Evolutionary conservation across 371 early-diverging fungal species (phyloP).

Genomic region (Apophysomyces elegans): DNA sequence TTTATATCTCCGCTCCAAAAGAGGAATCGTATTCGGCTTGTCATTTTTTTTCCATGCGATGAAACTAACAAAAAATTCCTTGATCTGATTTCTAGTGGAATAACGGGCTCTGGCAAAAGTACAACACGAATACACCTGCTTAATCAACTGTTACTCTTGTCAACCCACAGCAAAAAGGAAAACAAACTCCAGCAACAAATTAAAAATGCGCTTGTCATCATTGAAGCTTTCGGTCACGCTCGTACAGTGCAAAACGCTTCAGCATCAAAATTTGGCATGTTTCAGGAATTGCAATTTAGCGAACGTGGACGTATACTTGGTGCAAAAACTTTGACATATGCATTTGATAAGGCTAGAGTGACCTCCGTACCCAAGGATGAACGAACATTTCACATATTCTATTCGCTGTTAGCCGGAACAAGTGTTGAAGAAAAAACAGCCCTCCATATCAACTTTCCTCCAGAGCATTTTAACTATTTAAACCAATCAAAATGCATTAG

Average conservation of each 20-base stretch:
- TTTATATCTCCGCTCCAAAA: slow-evolving; percentile 9
- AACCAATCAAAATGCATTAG: slow-evolving; percentile 46
- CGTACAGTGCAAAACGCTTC: slow-evolving; percentile 70
- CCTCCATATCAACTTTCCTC: slow-evolving; percentile 58
- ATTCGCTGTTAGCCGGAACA: slow-evolving; percentile 72
- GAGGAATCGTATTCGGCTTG: neutral
- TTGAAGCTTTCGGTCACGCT: slow-evolving; percentile 83
- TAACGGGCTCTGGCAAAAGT: slow-evolving; percentile 86
- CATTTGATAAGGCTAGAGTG: slow-evolving; percentile 84
- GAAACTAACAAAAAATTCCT: neutral
- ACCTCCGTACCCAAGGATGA: slow-evolving; percentile 57
- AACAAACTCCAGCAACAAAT: slow-evolving; percentile 74
- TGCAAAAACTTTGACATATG: slow-evolving; percentile 82
- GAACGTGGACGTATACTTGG: slow-evolving; percentile 86
- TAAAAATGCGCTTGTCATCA: slow-evolving; percentile 64
- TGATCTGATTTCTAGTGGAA: slow-evolving; percentile 61
- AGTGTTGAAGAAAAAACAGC: slow-evolving; percentile 58
- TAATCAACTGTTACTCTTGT: slow-evolving; percentile 70
- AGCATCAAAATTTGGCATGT: slow-evolving; percentile 79
- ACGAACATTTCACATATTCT: slow-evolving; percentile 85
- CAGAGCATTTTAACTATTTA: slow-evolving; percentile 57
- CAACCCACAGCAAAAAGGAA: slow-evolving; percentile 74
- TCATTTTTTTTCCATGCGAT: neutral
- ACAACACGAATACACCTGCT: slow-evolving; percentile 67
- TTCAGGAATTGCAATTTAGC: slow-evolving; percentile 87